phyloP scores from a whole-genome alignment of 1,284 basidiomycete genomes.

The Hypsizygus ulmarius region DNA sequence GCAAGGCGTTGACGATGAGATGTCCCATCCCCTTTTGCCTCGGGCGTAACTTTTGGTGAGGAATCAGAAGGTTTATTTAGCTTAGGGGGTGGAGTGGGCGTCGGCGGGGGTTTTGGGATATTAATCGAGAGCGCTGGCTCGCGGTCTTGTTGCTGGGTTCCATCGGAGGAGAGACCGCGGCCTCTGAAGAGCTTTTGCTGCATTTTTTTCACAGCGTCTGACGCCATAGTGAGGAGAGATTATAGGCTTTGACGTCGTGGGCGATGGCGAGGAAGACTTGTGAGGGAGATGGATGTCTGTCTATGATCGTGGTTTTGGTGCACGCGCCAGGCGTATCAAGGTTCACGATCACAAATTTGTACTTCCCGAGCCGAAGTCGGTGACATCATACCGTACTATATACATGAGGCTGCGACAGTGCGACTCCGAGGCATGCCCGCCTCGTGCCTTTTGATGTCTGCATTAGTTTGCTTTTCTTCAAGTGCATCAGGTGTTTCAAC shows the following conservation, averaged over 20 bases:
- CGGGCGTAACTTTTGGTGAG: constrained; percentile 34
- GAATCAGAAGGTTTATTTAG: constrained; percentile 37
- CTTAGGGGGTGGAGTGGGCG: constrained; percentile 44
- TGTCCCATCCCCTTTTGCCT: constrained; percentile 23
- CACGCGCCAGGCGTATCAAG: too few relatives aligned
- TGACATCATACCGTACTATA: too few relatives aligned
- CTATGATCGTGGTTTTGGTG: neutral
- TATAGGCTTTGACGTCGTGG: neutral
- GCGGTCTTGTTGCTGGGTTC: constrained; percentile 23
- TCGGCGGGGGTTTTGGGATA: constrained; percentile 60
- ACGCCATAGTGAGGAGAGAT: constrained; percentile 28
- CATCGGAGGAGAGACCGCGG: constrained; percentile 16
- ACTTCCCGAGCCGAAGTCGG: too few relatives aligned
- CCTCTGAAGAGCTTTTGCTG: constrained; percentile 76
- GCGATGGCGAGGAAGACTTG: neutral
- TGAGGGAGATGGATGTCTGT: neutral
- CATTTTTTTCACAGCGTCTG: constrained; percentile 54
- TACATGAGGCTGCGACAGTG: too few relatives aligned
- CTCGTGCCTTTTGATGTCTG: too few relatives aligned
- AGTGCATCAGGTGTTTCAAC: too few relatives aligned
- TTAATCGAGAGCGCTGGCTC: constrained; percentile 66
- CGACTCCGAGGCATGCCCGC: too few relatives aligned
- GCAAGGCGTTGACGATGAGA: constrained; percentile 60
- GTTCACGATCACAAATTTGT: too few relatives aligned
- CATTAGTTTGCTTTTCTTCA: too few relatives aligned